phyloP scores from a whole-genome alignment of 1,284 basidiomycete species.

The Fereydounia khargensis region DNA sequence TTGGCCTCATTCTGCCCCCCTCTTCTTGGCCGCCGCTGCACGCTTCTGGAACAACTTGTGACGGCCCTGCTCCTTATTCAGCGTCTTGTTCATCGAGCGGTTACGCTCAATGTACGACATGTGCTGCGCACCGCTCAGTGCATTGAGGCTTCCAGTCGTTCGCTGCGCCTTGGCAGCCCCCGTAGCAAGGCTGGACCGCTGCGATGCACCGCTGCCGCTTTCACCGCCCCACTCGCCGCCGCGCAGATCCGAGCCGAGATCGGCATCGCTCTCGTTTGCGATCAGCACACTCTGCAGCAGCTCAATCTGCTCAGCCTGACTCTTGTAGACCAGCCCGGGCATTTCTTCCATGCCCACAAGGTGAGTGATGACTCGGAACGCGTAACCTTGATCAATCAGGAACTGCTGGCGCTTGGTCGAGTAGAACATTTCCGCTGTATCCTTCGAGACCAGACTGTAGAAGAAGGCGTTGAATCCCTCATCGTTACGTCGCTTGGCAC shows the following conservation, averaged over 20 bases:
- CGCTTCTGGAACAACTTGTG: constrained; percentile 51
- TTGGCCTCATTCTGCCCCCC: neutral
- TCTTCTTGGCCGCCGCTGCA: constrained; percentile 24
- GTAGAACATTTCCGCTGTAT: constrained; percentile 99
- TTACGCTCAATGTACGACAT: constrained; percentile 58
- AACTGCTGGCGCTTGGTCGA: constrained; percentile 98
- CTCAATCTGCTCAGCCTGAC: constrained; percentile 89
- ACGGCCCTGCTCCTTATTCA: constrained; percentile 45
- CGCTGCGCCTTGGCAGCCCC: constrained; percentile 40
- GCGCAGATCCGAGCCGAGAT: constrained; percentile 78
- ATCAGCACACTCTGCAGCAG: constrained; percentile 84
- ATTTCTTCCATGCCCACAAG: constrained; percentile 85
- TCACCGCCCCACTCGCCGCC: constrained; percentile 52
- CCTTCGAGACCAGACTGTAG: constrained; percentile 96
- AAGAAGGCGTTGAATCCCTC: constrained; percentile 99
- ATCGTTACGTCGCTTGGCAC: constrained; percentile 95
- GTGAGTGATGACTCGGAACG: constrained; percentile 98
- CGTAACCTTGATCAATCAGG: constrained; percentile 96
- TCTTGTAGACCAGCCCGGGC: constrained; percentile 86
- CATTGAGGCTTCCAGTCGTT: constrained; percentile 54
- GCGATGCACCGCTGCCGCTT: constrained; percentile 2
- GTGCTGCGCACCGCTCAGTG: constrained; percentile 55
- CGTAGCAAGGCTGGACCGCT: constrained; percentile 4
- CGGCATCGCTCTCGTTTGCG: constrained; percentile 85
- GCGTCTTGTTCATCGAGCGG: constrained; percentile 52